Evolutionary conservation across 176 grass and related monocot species (phyloP).

Genomic region (Musa schizocarpa): DNA sequence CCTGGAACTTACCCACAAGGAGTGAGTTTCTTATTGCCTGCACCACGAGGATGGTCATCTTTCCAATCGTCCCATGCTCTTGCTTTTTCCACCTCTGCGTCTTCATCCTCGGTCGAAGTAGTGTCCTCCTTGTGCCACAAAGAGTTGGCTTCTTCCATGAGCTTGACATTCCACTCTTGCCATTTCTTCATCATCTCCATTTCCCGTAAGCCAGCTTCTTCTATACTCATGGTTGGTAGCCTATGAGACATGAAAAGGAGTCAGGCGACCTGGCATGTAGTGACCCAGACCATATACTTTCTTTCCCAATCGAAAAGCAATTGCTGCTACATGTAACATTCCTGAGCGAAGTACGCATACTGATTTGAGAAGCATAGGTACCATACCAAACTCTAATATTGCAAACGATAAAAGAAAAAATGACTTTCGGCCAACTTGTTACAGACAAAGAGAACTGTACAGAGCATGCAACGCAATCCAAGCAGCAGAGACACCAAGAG

Average conservation of each 20-base stretch:
- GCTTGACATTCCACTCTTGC: slow-evolving; percentile 60
- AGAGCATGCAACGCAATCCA: no score
- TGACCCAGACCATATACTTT: no score
- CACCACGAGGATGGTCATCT: slow-evolving; percentile 89
- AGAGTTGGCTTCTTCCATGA: slow-evolving; percentile 68
- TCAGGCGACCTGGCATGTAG: neutral
- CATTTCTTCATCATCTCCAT: slow-evolving; percentile 95
- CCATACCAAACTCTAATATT: no score
- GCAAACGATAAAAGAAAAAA: no score
- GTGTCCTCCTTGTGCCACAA: slow-evolving; percentile 58
- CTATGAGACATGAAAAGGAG: slow-evolving; percentile 17
- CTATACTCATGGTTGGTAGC: slow-evolving; percentile 90
- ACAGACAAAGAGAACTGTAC: no score
- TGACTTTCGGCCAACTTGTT: no score
- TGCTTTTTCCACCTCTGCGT: slow-evolving; percentile 63
- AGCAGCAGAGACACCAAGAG: no score
- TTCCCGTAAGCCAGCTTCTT: slow-evolving; percentile 77
- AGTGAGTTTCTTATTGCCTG: slow-evolving; percentile 94
- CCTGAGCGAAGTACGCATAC: no score
- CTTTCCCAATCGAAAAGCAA: no score
- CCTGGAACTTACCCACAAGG: slow-evolving; percentile 49
- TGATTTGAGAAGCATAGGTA: no score
- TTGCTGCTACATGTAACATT: no score
- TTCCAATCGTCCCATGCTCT: slow-evolving; percentile 95
- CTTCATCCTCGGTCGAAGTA: slow-evolving; percentile 51